Evolutionary conservation across 257 asterid species (phyloP).

Genomic region (Scutellaria minor): DNA sequence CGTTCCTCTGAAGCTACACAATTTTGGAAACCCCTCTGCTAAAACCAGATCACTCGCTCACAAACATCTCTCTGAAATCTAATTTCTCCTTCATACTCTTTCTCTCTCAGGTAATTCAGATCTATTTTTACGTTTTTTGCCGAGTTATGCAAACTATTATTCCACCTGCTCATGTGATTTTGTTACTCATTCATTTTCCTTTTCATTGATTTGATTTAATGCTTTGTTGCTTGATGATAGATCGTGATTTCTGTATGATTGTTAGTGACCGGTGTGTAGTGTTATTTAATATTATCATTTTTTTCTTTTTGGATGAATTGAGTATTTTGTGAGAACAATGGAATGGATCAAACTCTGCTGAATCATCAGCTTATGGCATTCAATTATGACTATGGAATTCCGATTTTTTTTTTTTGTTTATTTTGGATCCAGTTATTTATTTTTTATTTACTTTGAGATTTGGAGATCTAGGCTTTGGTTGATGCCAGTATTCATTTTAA

Average conservation of each 20-base stretch:
- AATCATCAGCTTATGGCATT: background rate
- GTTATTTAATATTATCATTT: background rate
- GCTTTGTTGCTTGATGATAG: constrained; percentile 20
- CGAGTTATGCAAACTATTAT: too few relatives aligned
- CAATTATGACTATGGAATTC: constrained; percentile 20
- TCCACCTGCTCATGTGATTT: too few relatives aligned
- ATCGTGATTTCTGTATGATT: constrained; percentile 16
- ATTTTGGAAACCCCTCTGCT: too few relatives aligned
- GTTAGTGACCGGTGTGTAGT: background rate
- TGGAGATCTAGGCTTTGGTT: constrained; percentile 30
- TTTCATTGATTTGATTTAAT: too few relatives aligned
- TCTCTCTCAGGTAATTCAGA: too few relatives aligned
- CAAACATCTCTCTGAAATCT: too few relatives aligned
- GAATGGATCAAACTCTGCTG: constrained; percentile 24
- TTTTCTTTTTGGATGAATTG: background rate
- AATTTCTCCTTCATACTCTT: too few relatives aligned
- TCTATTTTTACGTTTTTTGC: too few relatives aligned
- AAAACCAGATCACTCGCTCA: too few relatives aligned
- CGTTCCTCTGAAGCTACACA: too few relatives aligned
- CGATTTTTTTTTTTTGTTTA: background rate
- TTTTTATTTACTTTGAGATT: background rate
- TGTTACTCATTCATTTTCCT: too few relatives aligned
- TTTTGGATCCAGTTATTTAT: constrained; percentile 12
- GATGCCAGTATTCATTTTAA: constrained; percentile 18
- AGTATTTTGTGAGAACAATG: constrained; percentile 8